A percentile compares a stretch with the other conserved stretches of the same genome.
Conservation (phyloP, 2,329 filamentous ascomycete genomes). For the Colletotrichum chlorophyti region DNA sequence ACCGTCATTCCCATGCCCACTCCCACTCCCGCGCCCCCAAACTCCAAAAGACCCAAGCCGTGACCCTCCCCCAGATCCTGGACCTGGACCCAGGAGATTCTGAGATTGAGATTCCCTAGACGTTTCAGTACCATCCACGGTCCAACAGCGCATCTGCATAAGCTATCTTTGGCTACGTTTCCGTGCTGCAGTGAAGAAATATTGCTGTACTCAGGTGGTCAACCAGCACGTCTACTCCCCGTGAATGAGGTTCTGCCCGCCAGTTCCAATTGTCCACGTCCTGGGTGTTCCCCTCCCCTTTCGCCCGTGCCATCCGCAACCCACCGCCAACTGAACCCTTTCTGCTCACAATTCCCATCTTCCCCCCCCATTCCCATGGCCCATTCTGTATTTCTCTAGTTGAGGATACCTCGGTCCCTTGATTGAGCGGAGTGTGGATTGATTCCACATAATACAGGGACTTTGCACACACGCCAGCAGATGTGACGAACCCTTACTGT, state of each 20-base stretch:
- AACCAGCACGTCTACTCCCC: too few relatives aligned
- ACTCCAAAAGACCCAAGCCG: not conserved
- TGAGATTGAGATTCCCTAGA: conserved; percentile 5
- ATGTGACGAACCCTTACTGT: conserved; percentile 27
- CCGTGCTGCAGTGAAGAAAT: not conserved
- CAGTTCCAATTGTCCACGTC: too few relatives aligned
- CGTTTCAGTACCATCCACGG: not conserved
- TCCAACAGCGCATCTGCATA: too few relatives aligned
- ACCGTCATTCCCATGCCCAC: conserved; percentile 1
- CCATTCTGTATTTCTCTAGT: conserved; percentile 25
- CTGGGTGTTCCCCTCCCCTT: too few relatives aligned
- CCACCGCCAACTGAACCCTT: not conserved
- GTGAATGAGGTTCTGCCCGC: too few relatives aligned
- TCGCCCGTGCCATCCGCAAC: too few relatives aligned
- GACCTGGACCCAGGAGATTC: conserved; percentile 2
- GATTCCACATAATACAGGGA: conserved; percentile 6
- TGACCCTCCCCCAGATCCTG: too few relatives aligned
- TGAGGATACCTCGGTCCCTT: conserved; percentile 25
- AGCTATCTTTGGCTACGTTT: not conserved
- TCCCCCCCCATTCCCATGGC: conserved; percentile 8
- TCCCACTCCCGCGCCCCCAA: not conserved
- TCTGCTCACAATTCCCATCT: conserved; percentile 2
- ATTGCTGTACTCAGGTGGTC: too few relatives aligned
- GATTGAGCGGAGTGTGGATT: too few relatives aligned
- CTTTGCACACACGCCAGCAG: conserved; percentile 27